phyloP scores from a whole-genome alignment of 2,329 filamentous ascomycete species.

The Curvularia hawaiiensis region DNA sequence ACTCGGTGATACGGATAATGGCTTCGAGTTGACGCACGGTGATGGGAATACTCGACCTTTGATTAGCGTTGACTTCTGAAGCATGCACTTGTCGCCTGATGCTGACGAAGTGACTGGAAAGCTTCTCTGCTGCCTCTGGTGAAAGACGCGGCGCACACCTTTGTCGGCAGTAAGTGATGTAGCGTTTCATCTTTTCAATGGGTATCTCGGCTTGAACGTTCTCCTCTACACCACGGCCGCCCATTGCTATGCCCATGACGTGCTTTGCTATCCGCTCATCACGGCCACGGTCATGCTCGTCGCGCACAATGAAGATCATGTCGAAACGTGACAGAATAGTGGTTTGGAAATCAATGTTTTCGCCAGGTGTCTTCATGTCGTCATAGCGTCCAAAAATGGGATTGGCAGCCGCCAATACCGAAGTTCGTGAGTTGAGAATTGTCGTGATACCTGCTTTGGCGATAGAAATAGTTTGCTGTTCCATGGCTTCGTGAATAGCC shows the following conservation, averaged over 20 bases:
- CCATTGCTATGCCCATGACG: slow-evolving; percentile 98
- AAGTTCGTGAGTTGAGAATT: slow-evolving; percentile 94
- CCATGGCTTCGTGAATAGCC: slow-evolving; percentile 99
- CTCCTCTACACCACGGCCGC: slow-evolving; percentile 80
- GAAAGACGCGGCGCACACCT: slow-evolving; percentile 92
- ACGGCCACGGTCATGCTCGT: slow-evolving; percentile 87
- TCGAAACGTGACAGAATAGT: slow-evolving; percentile 98
- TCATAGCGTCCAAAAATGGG: slow-evolving; percentile 98
- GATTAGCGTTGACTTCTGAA: slow-evolving; percentile 86
- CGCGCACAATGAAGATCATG: slow-evolving; percentile 99
- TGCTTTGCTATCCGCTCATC: slow-evolving; percentile 95
- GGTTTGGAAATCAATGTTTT: slow-evolving; percentile 99
- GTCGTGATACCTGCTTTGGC: slow-evolving; percentile 98
- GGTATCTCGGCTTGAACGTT: slow-evolving; percentile 85
- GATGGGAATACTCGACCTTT: slow-evolving; percentile 92
- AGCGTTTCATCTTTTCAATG: slow-evolving; percentile 96
- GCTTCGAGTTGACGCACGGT: slow-evolving; percentile 97
- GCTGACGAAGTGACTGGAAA: slow-evolving; percentile 95
- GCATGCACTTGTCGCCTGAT: slow-evolving; percentile 94
- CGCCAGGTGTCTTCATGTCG: slow-evolving; percentile 94
- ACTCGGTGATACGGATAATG: slow-evolving; percentile 96
- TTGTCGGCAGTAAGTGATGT: slow-evolving; percentile 95
- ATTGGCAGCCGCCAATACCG: slow-evolving; percentile 93
- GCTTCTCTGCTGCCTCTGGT: slow-evolving; percentile 88
- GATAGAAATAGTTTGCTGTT: slow-evolving; percentile 99